A percentile compares a stretch with the other conserved stretches of the same genome.
Evolutionary conservation across 2,329 filamentous ascomycete species (phyloP).

Genomic region (Arachnopeziza araneosa): DNA sequence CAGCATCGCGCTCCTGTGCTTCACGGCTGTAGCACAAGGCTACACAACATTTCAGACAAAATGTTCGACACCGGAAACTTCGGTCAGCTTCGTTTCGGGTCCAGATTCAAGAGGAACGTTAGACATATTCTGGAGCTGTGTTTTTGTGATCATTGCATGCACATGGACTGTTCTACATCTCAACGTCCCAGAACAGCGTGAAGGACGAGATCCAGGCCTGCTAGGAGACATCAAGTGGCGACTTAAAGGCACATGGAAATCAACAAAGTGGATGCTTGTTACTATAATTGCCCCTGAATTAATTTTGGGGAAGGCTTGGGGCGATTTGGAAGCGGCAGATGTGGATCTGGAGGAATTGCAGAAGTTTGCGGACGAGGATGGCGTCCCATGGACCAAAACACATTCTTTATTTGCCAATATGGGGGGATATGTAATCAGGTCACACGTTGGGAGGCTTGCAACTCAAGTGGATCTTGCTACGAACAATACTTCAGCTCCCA

Average conservation of each 20-base stretch:
- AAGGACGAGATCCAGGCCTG: neutral
- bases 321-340: neutral
- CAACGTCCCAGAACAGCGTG: slow-evolving; percentile 16
- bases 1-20: neutral
- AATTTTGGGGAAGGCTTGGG: neutral
- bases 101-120: slow-evolving; percentile 18
- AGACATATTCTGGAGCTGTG: slow-evolving; percentile 23
- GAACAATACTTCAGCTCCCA: too few relatives aligned
- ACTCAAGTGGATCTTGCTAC: neutral
- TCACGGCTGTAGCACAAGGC: slow-evolving; percentile 1
- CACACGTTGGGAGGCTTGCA: neutral
- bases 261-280: slow-evolving; percentile 5
- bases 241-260: slow-evolving; percentile 2
- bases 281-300: slow-evolving; percentile 9
- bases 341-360: neutral
- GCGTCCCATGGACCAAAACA: slow-evolving; percentile 2
- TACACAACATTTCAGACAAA: slow-evolving; percentile 7
- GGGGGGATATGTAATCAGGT: slow-evolving; percentile 8
- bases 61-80: slow-evolving; percentile 2
- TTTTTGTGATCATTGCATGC: slow-evolving; percentile 19
- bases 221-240: slow-evolving; percentile 7
- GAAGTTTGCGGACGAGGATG: neutral
- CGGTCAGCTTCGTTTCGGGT: slow-evolving; percentile 14
- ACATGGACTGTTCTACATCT: slow-evolving; percentile 23
- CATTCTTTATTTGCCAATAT: slow-evolving; percentile 9